Conservation (phyloP, 495 filamentous ascomycete genomes). For the Annulohypoxylon moriforme region DNA sequence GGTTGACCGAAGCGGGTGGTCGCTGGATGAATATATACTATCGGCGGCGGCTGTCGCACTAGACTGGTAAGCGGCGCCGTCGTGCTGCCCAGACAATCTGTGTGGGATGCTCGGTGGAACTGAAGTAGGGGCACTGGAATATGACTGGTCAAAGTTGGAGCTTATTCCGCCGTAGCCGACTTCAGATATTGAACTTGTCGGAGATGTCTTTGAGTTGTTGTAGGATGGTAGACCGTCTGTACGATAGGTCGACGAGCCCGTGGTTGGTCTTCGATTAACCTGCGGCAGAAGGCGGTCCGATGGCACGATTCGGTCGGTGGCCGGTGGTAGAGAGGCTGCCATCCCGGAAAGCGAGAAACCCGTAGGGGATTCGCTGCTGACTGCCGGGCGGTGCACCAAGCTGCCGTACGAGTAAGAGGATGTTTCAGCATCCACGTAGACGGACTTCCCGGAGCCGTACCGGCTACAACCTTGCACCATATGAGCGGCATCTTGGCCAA, state of each 20-base stretch:
- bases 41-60: conserved; percentile 18
- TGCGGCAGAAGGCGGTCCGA: conserved; percentile 46
- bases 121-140: conserved; percentile 9
- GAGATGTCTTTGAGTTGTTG: conserved; percentile 29
- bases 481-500: conserved; percentile 48
- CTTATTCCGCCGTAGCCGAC: conserved; percentile 39
- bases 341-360: conserved; percentile 55
- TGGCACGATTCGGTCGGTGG: conserved; percentile 56
- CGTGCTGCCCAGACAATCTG: conserved; percentile 17
- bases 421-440: conserved; percentile 51
- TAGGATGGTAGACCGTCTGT: conserved; percentile 38
- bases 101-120: conserved; percentile 19
- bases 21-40: conserved; percentile 29
- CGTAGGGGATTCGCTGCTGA: conserved; percentile 44
- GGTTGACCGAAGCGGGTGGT: conserved; percentile 31
- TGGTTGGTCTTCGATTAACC: conserved; percentile 48
- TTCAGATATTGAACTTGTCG: conserved; percentile 31
- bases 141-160: conserved; percentile 32
- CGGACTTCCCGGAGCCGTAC: conserved; percentile 43
- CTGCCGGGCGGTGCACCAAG: conserved; percentile 53
- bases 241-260: conserved; percentile 41
- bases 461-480: conserved; percentile 49
- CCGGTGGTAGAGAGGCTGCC: conserved; percentile 53
- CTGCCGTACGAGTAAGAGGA: conserved; percentile 44
- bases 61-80: conserved; percentile 19